Base-by-base conservation (phyloP, 177 flowering plant genomes). In the Vitis hybrid region DNA sequence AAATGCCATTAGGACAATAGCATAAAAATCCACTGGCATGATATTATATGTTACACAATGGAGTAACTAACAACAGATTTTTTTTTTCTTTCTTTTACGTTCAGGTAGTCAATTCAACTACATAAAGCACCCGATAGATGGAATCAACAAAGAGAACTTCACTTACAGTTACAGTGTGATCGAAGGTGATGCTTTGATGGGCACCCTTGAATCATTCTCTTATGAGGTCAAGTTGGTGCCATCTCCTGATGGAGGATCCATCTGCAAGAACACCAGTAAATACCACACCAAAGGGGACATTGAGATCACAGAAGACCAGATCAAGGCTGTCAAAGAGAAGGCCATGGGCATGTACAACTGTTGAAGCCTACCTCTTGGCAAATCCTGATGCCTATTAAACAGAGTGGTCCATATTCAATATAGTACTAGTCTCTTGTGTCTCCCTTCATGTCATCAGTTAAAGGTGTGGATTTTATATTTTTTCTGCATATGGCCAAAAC, bases 221-320 rank as follows among this genome's bases (percentile, higher is more conserved):
- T 57, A 74, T 15, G 80, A 77, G 19, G 39, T 62, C 31, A 74
- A 83, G 72, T 18, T 80, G 2, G 80, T 51, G 49, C 31, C 75
- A 0, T 22, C 65, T 10, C 10, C 49, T 0, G 69, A 70, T 16
- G 80, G 83, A 19, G 84, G 86, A 22, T 72, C 68, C 15, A 22
- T 77, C 13, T 59, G 71, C n/a, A 83, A 78, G 76, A 73, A 13
- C 53, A 71, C 45, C 1, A 66, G 71, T 26, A 19, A 64, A 6
- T 76, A 68, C 62, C 45, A 66, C 31, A 64, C 72, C 13, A 48
- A 60, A 1, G 75, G 48, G 0, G 79, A 52, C 1, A 29, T 16
- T 10, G 75, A 67, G 65, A 39, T 76, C 64, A 72, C 56, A 19
- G 80, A 83, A 52, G 83, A 80, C 48, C 70, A 80, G 1, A 48